Percentiles rank a stretch among this genome's conserved stretches.
phyloP scores from a whole-genome alignment of 1,139 yeast genomes.

The Hansenula sp. region DNA sequence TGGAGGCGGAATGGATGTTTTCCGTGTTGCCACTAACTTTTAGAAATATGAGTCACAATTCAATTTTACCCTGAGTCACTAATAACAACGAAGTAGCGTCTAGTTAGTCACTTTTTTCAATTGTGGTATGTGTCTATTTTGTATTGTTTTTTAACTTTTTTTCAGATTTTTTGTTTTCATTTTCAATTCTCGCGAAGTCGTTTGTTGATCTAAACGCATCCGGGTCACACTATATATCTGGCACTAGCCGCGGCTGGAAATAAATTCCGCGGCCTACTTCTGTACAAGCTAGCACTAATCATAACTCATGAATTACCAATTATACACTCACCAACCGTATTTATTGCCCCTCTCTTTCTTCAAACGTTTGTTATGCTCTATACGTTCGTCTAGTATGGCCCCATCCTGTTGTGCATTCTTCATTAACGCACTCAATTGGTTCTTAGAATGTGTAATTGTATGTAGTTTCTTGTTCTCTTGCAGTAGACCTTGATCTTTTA shows the following conservation, averaged over 20 bases:
- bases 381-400: constrained; percentile 24
- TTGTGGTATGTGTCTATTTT: too few relatives aligned
- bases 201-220: background rate
- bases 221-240: too few relatives aligned
- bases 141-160: background rate
- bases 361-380: constrained; percentile 21
- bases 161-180: background rate
- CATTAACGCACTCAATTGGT: constrained; percentile 28
- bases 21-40: too few relatives aligned
- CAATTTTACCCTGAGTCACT: too few relatives aligned
- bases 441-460: constrained; percentile 25
- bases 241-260: too few relatives aligned
- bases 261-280: too few relatives aligned
- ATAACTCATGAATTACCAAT: background rate
- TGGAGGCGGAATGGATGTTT: too few relatives aligned
- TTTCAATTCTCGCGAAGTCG: background rate
- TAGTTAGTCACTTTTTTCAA: too few relatives aligned
- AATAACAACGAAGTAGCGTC: too few relatives aligned
- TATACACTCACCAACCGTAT: constrained; percentile 26
- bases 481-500: constrained; percentile 18
- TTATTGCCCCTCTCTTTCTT: constrained; percentile 22
- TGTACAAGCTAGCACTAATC: too few relatives aligned
- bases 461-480: constrained; percentile 19
- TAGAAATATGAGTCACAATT: too few relatives aligned
- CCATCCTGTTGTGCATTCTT: constrained; percentile 29